phyloP scores from a whole-genome alignment of 1,139 yeast species.

The Maudiozyma humilis region DNA sequence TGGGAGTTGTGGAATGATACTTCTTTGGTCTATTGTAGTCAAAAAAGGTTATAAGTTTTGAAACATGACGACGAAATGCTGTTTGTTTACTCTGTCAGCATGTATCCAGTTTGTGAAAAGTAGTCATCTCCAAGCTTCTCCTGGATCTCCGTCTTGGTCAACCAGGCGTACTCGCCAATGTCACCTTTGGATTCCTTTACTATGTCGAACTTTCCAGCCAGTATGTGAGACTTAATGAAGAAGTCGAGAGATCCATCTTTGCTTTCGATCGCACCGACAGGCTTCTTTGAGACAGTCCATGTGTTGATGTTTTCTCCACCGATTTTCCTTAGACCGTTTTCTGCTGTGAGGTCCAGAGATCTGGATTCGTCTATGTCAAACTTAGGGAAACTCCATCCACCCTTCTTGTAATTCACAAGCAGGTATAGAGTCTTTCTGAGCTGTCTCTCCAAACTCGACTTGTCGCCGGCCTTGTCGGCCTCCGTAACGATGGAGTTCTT shows the following conservation, averaged over 20 bases:
- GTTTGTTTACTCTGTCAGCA: slow-evolving; percentile 31
- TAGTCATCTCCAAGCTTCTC: slow-evolving; percentile 48
- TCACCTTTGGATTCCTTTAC: slow-evolving; percentile 31
- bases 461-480: slow-evolving; percentile 61
- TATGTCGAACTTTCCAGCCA: slow-evolving; percentile 75
- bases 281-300: slow-evolving; percentile 84
- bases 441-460: slow-evolving; percentile 65
- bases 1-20: too few relatives aligned
- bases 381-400: slow-evolving; percentile 71
- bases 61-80: too few relatives aligned
- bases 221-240: slow-evolving; percentile 76
- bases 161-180: slow-evolving; percentile 60
- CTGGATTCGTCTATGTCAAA: slow-evolving; percentile 40
- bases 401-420: slow-evolving; percentile 39
- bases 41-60: too few relatives aligned
- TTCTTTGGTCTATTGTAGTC: too few relatives aligned
- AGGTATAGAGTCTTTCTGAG: slow-evolving; percentile 75
- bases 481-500: slow-evolving; percentile 68
- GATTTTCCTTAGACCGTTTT: slow-evolving; percentile 56
- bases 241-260: slow-evolving; percentile 35
- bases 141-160: slow-evolving; percentile 70
- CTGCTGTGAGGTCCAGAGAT: slow-evolving; percentile 68
- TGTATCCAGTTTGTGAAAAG: slow-evolving; percentile 45
- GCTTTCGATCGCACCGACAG: slow-evolving; percentile 58
- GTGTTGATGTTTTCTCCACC: slow-evolving; percentile 77